Base-by-base conservation (phyloP, 129 eudicot species). In the Scalesia atractyloides region DNA sequence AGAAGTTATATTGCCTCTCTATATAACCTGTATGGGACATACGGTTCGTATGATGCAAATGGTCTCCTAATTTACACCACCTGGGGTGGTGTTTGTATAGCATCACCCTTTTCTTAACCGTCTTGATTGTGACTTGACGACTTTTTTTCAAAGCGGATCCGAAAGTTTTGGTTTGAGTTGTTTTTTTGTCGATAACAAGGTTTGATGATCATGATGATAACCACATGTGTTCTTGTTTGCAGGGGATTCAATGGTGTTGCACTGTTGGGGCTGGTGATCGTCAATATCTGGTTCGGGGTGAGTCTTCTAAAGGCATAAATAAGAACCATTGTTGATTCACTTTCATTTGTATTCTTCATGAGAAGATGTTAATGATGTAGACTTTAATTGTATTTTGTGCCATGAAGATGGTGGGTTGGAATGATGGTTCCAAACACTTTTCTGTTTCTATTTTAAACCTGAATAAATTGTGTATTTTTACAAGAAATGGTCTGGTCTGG, bases 221-320 rank as follows among this genome's bases (percentile, higher is more conserved):
- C 4, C 10, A 15, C 3, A 11, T 41, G 34, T 72, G 58, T 37
- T 53, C 3, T 3, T 62, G 44, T 44, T 64, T 82, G 74, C 95
- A 91, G 97, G 83, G 81, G 76, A 76, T 84, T 59, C n/a, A 72
- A 79, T 52, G 63, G 75, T 76, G 0, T 84, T 56, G 87, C 89
- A 22, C 2, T 86, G 15, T 2, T 84, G 14, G 92, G 89, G 70
- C 92, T 91, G 47, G 62, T 79, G 72, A 18, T 82, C 3, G 84
- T 88, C 80, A 72, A 92, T n/a, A 70, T 84, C 14, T 77, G 81
- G n/a, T 73, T 72, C 24, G 97, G 81, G 37, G 79, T 88, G 76
- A 73, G 73, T 54, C 85, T 91, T 75, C 69, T 91, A 4, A 69
- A n/a, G 46, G 71, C 88, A 22, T 89, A 69, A 83, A 46, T 17